A percentile compares a stretch with the other conserved stretches of the same genome.
Conservation (phyloP, 2,329 filamentous ascomycete genomes). For the Colletotrichum plurivorum region DNA sequence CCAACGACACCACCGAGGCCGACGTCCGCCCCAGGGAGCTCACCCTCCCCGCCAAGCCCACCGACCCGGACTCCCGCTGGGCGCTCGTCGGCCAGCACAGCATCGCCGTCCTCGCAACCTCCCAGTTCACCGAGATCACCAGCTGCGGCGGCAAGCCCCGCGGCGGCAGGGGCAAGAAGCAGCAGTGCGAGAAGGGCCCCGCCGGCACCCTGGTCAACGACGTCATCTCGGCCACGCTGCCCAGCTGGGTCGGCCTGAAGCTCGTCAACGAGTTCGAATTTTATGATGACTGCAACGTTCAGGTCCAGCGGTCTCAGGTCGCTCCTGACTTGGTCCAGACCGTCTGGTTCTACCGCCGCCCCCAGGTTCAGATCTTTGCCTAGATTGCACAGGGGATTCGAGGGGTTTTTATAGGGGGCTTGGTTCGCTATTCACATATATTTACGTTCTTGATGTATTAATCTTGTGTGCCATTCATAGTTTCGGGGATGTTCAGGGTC, state of each 20-base stretch:
- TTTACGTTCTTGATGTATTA: too few species aligned
- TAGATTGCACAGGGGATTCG: neutral
- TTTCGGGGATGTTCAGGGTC: too few species aligned
- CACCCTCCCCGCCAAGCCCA: slow-evolving; percentile 14
- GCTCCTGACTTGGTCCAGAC: slow-evolving; percentile 7
- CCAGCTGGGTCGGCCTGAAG: slow-evolving; percentile 22
- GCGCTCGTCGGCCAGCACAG: slow-evolving; percentile 30
- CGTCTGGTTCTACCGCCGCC: slow-evolving; percentile 24
- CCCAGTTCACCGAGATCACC: slow-evolving; percentile 14
- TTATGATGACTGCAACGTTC: slow-evolving; percentile 17
- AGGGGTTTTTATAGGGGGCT: too few species aligned
- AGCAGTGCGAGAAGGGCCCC: slow-evolving; percentile 11
- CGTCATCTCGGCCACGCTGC: slow-evolving; percentile 21
- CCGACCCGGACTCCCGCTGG: slow-evolving; percentile 17
- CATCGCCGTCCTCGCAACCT: slow-evolving; percentile 8
- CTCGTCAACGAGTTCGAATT: slow-evolving; percentile 29
- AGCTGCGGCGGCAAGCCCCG: neutral
- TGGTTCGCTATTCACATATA: too few species aligned
- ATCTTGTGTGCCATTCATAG: too few species aligned
- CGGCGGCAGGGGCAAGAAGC: neutral
- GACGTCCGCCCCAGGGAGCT: slow-evolving; percentile 19
- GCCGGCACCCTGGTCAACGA: slow-evolving; percentile 19
- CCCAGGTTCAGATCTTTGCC: neutral
- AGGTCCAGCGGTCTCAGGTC: slow-evolving; percentile 19
- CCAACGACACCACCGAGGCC: slow-evolving; percentile 31